Percentiles rank a stretch among this genome's conserved stretches.
Evolutionary conservation across 2,329 filamentous ascomycete species (phyloP).

Genomic region (Fusarium irregulare): DNA sequence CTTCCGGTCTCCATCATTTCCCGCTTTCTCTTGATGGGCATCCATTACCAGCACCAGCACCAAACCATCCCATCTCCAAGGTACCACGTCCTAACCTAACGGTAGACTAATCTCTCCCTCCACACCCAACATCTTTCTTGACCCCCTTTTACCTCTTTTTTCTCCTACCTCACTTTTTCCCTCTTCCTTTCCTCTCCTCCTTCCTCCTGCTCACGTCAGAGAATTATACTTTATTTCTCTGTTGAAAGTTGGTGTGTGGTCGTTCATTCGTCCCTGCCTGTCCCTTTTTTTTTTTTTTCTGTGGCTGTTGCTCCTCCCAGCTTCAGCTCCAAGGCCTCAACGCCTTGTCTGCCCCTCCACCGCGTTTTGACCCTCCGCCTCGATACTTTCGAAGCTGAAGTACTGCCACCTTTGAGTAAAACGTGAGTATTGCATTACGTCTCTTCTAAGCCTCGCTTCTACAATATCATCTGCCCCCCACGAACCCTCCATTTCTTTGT

Average conservation of each 20-base stretch:
- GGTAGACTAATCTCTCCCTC: constrained; percentile 26
- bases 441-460: constrained; percentile 27
- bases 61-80: constrained; percentile 4
- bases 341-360: constrained; percentile 37
- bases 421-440: constrained; percentile 37
- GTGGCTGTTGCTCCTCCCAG: constrained; percentile 20
- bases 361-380: constrained; percentile 35
- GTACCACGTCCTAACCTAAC: constrained; percentile 12
- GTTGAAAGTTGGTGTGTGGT: constrained; percentile 36
- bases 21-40: constrained; percentile 9
- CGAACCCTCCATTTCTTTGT: constrained; percentile 5
- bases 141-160: constrained; percentile 33
- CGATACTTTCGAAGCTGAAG: constrained; percentile 26
- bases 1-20: constrained; percentile 39
- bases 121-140: constrained; percentile 25
- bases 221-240: constrained; percentile 12
- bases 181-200: constrained; percentile 11
- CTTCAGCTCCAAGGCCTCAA: constrained; percentile 21
- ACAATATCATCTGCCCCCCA: constrained; percentile 7
- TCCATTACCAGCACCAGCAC: neutral
- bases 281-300: constrained; percentile 12
- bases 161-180: constrained; percentile 21
- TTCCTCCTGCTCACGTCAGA: constrained; percentile 15
- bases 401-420: constrained; percentile 7
- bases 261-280: constrained; percentile 14